These are phyloP conservation scores for Penicillium subrubescens DNA, from an alignment of 495 filamentous ascomycete species.

Conservation along the genomic window DNA sequence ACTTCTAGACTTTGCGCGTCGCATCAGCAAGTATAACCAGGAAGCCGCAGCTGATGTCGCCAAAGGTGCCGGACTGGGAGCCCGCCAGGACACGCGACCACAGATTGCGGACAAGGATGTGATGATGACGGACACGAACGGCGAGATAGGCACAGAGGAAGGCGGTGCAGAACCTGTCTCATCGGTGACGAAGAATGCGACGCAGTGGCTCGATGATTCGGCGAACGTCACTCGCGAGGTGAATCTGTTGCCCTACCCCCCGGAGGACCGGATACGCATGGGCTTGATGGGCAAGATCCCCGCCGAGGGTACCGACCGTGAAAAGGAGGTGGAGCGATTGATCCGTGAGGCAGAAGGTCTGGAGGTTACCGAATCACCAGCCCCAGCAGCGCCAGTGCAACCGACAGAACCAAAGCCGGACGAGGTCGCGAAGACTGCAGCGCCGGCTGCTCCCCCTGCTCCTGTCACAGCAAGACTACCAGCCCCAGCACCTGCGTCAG, in stretches of 20 bases:
- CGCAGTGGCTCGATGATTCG: conserved; percentile 49
- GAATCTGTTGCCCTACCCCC: conserved; percentile 51
- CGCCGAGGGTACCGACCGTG: conserved; percentile 38
- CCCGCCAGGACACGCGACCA: conserved; percentile 20
- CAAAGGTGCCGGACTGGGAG: conserved; percentile 19
- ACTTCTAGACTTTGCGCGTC: conserved; percentile 48
- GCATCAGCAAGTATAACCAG: conserved; percentile 53
- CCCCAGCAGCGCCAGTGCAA: conserved; percentile 20
- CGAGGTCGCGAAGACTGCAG: conserved; percentile 43
- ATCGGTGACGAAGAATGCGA: conserved; percentile 46
- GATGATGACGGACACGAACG: conserved; percentile 35
- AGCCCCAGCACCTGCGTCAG: conserved; percentile 24
- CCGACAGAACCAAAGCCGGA: conserved; percentile 29
- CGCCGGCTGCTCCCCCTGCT: conserved; percentile 37
- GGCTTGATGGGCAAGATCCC: conserved; percentile 50
- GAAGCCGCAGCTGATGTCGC: conserved; percentile 50
- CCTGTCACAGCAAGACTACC: conserved; percentile 17
- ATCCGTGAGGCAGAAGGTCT: conserved; percentile 45
- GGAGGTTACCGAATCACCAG: conserved; percentile 34
- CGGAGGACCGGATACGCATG: conserved; percentile 51
- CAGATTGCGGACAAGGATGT: conserved; percentile 29
- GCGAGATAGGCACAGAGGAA: conserved; percentile 16
- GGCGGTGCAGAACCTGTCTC: conserved; percentile 40
- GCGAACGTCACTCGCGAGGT: conserved; percentile 46
- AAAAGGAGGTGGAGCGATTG: conserved; percentile 47